A percentile compares a stretch with the other conserved stretches of the same genome.
Conservation (phyloP, 768 basidiomycete genomes). For the Russula olivacea region DNA sequence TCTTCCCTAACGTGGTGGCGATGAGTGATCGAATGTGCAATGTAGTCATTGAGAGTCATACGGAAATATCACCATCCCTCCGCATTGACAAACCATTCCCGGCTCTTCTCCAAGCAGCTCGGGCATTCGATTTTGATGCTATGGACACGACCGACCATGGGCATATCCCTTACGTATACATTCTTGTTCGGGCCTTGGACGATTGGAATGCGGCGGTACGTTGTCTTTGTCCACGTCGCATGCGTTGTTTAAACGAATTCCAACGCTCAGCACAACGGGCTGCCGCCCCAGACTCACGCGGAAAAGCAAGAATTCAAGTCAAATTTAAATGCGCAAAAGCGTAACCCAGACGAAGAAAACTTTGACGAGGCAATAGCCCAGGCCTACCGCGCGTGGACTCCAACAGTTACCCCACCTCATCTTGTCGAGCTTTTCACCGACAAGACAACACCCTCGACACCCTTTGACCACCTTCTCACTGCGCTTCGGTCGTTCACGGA, state of each 20-base stretch:
- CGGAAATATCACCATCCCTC: conserved; percentile 66
- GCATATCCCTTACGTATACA: conserved; percentile 86
- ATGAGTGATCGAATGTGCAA: not conserved
- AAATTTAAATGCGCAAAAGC: conserved; percentile 51
- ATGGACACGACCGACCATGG: conserved; percentile 88
- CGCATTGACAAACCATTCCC: conserved; percentile 90
- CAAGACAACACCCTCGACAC: not conserved
- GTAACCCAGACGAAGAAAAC: conserved; percentile 90
- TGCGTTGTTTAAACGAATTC: not conserved
- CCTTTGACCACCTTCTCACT: conserved; percentile 41
- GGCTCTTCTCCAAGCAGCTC: conserved; percentile 65
- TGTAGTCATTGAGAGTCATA: conserved; percentile 83
- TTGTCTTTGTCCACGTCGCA: not conserved
- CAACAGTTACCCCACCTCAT: conserved; percentile 37
- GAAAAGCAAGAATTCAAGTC: conserved; percentile 81
- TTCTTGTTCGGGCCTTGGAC: conserved; percentile 77
- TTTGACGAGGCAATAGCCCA: conserved; percentile 92
- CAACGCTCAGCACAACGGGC: conserved; percentile 54
- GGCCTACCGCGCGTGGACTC: conserved; percentile 74
- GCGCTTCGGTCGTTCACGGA: conserved; percentile 63
- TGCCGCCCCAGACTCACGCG: conserved; percentile 45
- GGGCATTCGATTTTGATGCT: conserved; percentile 60
- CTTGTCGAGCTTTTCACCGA: conserved; percentile 21
- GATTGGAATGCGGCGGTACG: conserved; percentile 76
- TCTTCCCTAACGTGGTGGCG: not conserved